These are phyloP conservation scores for Anisogramma anomala DNA, from an alignment of 2,329 filamentous ascomycete species.

Conservation along the genomic window DNA sequence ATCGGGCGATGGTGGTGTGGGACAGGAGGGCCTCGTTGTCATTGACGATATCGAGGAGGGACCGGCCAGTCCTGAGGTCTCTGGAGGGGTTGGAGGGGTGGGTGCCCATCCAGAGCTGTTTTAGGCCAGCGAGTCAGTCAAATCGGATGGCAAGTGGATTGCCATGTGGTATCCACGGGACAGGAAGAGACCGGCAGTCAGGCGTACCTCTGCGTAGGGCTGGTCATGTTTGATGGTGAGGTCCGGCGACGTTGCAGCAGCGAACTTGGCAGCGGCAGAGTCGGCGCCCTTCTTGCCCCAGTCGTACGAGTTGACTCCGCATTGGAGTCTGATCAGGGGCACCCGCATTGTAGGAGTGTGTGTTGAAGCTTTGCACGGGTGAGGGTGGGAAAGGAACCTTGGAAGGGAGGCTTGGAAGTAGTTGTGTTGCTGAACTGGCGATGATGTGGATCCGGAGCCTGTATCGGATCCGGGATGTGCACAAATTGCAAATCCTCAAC, in stretches of 20 bases:
- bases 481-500: too few relatives aligned
- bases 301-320: constrained; percentile 96
- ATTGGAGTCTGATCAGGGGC: constrained; percentile 74
- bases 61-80: constrained; percentile 71
- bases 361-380: background rate
- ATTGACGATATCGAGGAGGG: constrained; percentile 74
- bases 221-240: constrained; percentile 74
- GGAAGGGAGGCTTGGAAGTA: too few relatives aligned
- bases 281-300: constrained; percentile 90
- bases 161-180: background rate
- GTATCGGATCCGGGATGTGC: too few relatives aligned
- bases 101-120: constrained; percentile 95
- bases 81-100: constrained; percentile 93
- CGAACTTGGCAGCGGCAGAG: constrained; percentile 82
- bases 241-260: constrained; percentile 65
- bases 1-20: constrained; percentile 58
- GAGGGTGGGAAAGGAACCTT: too few relatives aligned
- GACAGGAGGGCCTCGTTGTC: constrained; percentile 80
- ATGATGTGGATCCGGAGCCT: too few relatives aligned
- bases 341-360: constrained; percentile 45
- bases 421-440: too few relatives aligned
- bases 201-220: constrained; percentile 79
- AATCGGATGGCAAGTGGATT: background rate
- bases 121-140: constrained; percentile 11
- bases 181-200: too few relatives aligned